A percentile compares a stretch with the other conserved stretches of the same genome.
phyloP scores from a whole-genome alignment of 2,329 filamentous ascomycete species.

The Camptophora hylomeconis region DNA sequence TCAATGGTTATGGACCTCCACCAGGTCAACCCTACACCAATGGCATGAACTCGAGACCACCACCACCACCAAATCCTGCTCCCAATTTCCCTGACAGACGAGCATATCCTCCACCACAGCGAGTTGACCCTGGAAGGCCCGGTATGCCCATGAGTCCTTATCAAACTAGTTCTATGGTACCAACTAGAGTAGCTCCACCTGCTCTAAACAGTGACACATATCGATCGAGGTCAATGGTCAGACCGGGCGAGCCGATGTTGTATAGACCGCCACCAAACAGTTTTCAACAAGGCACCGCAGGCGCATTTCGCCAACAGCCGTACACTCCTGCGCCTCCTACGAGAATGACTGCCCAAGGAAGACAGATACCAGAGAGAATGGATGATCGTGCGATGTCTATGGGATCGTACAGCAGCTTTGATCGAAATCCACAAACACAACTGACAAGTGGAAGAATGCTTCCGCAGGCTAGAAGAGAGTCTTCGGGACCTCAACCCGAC shows the following conservation, averaged over 20 bases:
- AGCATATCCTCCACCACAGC: slow-evolving; percentile 60
- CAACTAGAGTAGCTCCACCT: slow-evolving; percentile 47
- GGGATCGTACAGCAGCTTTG: slow-evolving; percentile 60
- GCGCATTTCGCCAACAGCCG: slow-evolving; percentile 64
- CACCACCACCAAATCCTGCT: slow-evolving; percentile 40
- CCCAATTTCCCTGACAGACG: slow-evolving; percentile 50
- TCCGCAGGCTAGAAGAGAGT: slow-evolving; percentile 57
- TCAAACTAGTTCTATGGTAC: slow-evolving; percentile 43
- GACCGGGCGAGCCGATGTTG: slow-evolving; percentile 52
- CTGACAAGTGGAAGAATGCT: slow-evolving; percentile 90
- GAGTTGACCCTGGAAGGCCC: slow-evolving; percentile 46
- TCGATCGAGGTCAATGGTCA: slow-evolving; percentile 85
- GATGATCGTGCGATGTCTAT: slow-evolving; percentile 96
- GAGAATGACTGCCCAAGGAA: slow-evolving; percentile 80
- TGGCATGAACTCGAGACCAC: slow-evolving; percentile 12
- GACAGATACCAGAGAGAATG: slow-evolving; percentile 79
- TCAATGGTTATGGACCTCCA: slow-evolving; percentile 29
- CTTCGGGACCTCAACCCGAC: no score
- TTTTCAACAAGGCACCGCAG: slow-evolving; percentile 56
- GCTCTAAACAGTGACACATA: slow-evolving; percentile 76
- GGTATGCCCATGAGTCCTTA: slow-evolving; percentile 32
- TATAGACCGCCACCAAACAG: slow-evolving; percentile 51
- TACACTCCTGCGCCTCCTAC: slow-evolving; percentile 43
- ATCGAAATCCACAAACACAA: slow-evolving; percentile 64
- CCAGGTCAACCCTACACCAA: slow-evolving; percentile 20